These are phyloP conservation scores for Fusarium euwallaceae DNA, from an alignment of 2,329 filamentous ascomycete genomes.

Conservation along the genomic window DNA sequence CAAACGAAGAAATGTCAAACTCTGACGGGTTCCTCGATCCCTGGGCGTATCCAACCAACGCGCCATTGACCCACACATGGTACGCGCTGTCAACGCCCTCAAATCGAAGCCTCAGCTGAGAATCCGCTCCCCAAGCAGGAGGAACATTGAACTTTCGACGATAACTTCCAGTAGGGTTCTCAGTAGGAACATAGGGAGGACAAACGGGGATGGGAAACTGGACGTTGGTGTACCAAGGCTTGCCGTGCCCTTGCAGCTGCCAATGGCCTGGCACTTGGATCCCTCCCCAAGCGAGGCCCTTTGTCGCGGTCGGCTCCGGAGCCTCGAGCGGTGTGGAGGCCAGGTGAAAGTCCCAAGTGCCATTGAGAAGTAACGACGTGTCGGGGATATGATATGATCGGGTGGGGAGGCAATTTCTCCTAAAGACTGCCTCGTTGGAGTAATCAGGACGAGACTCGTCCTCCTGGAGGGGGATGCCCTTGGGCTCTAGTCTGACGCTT, in stretches of 20 bases:
- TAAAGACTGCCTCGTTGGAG: conserved; percentile 63
- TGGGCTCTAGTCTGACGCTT: conserved; percentile 17
- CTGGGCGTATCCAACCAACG: conserved; percentile 75
- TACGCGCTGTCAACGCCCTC: conserved; percentile 81
- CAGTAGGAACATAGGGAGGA: conserved; percentile 71
- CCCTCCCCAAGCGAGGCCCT: conserved; percentile 66
- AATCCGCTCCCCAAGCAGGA: conserved; percentile 57
- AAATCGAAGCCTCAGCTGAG: conserved; percentile 74
- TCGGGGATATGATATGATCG: conserved; percentile 67
- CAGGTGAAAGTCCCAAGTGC: conserved; percentile 69
- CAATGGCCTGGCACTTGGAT: conserved; percentile 74
- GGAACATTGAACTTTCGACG: conserved; percentile 68
- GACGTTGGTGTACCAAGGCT: conserved; percentile 78
- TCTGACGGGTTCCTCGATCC: conserved; percentile 77
- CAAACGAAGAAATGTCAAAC: conserved; percentile 73
- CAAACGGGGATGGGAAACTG: conserved; percentile 75
- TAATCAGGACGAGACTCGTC: conserved; percentile 60
- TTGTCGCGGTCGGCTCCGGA: conserved; percentile 58
- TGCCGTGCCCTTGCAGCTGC: conserved; percentile 77
- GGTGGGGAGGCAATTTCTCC: conserved; percentile 65
- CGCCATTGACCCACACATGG: conserved; percentile 76
- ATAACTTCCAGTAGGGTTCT: conserved; percentile 76
- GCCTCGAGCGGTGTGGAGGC: conserved; percentile 60
- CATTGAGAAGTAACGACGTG: conserved; percentile 65
- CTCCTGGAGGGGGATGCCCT: conserved; percentile 52